Evolutionary conservation across 2,329 filamentous ascomycete species (phyloP).

Genomic region (Calonectria multiphialidica): DNA sequence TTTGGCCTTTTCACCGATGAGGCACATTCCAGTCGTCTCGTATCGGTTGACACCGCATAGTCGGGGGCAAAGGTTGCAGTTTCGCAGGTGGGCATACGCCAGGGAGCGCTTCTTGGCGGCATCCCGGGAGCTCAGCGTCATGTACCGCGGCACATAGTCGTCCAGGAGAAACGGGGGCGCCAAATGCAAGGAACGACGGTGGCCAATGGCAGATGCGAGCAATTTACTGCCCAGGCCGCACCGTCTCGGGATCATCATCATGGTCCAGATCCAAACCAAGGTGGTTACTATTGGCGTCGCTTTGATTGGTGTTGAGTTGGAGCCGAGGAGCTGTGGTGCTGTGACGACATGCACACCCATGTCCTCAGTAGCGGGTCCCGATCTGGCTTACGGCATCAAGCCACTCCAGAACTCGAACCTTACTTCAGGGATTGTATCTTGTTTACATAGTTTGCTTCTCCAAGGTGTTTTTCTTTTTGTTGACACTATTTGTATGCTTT

Average conservation of each 20-base stretch:
- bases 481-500: too few species aligned
- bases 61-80: conserved; percentile 86
- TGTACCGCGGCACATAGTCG: conserved; percentile 80
- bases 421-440: background rate
- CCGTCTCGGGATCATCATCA: conserved; percentile 28
- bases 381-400: background rate
- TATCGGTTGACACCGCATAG: conserved; percentile 85
- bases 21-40: conserved; percentile 81
- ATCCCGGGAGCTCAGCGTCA: conserved; percentile 75
- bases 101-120: conserved; percentile 78
- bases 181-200: conserved; percentile 58
- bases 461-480: too few species aligned
- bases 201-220: background rate
- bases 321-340: background rate
- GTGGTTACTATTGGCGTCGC: conserved; percentile 35
- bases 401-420: background rate
- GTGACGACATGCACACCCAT: conserved; percentile 7
- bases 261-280: conserved; percentile 21
- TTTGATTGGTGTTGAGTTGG: conserved; percentile 39
- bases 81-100: conserved; percentile 80
- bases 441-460: too few species aligned
- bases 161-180: conserved; percentile 78
- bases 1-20: conserved; percentile 81
- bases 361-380: background rate
- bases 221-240: conserved; percentile 3